Base-by-base conservation (phyloP, 257 asterid species). In the Plantago elongata region DNA sequence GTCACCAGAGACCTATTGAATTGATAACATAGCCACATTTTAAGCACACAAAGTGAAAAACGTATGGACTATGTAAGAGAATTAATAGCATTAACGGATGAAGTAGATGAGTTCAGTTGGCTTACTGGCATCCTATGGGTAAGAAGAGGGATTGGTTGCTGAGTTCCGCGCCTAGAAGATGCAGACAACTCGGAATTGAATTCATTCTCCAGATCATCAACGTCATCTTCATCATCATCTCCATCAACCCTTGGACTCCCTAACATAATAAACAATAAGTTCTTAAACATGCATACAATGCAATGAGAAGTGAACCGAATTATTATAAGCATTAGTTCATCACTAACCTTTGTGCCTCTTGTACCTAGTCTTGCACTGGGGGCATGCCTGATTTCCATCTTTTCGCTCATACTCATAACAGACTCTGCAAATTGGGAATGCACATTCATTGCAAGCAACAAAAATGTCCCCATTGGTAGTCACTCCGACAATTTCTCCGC, bases 391-490 rank as follows among this genome's bases (percentile, higher is more conserved):
- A 71, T 82, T 88, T 54, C 96, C 98, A 71, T 90, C 96, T 81
- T 81, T 90, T 54, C 98, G 74, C 74, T 90, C 98, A 3, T 88
- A 90, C 68, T 90, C 98, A 60, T 90, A 90, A 67, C 98, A 90
- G 69, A 91, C 80, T 54, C 95, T 88, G 72, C 96, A 90, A 64
- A 88, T 95, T 9, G 98, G 98, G 75, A 88, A 88, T 29, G 88
- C 96, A 62, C 98, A 90, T 72, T 90, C 98, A 40, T 90, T 84
- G 78, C 98, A 90, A 71, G 96, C 96, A 71, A 91, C 89, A 70
- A 91, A 91, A 11, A 77, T 65, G 56, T 91, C 95, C 15, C 96
- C 98, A 70, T 13, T 76, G 34, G 75, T 79, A 43, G 79, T 70
- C 51, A 79, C 63, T 56, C 95, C 96, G 66, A 91, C 94, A 22